These are phyloP conservation scores for Favolaschia claudopus DNA, from an alignment of 768 basidiomycete genomes.

Conservation along the genomic window DNA sequence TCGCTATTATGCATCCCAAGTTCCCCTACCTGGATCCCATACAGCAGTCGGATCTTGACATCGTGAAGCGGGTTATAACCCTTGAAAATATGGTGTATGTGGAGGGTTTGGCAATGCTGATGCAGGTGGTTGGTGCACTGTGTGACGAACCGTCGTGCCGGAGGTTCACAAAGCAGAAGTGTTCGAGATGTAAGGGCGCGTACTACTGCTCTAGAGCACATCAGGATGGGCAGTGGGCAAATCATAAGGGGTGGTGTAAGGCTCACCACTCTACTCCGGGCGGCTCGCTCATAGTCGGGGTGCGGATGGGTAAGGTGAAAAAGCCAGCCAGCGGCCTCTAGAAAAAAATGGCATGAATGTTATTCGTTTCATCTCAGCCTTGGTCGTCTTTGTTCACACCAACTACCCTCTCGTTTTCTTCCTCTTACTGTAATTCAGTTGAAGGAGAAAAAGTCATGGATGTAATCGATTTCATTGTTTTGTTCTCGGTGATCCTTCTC, in stretches of 20 bases:
- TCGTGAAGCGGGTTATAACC: conserved; percentile 7
- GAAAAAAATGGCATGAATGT: no score
- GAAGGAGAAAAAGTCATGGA: no score
- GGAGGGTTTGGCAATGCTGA: background rate
- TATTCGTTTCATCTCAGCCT: no score
- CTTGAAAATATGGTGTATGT: conserved; percentile 1
- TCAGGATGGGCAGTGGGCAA: conserved; percentile 10
- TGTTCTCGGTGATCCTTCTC: no score
- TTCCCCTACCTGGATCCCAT: conserved; percentile 9
- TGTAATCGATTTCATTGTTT: no score
- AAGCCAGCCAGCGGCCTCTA: no score
- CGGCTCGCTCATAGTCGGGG: no score
- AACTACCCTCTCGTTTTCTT: no score
- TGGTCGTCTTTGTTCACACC: no score
- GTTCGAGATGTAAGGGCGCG: conserved; percentile 5
- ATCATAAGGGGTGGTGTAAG: conserved; percentile 14
- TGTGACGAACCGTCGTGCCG: conserved; percentile 8
- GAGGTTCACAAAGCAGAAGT: conserved; percentile 3
- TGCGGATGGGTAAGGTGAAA: no score
- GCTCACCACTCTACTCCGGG: conserved; percentile 10
- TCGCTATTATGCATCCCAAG: conserved; percentile 14
- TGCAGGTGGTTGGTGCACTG: conserved; percentile 5
- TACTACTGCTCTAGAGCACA: conserved; percentile 6
- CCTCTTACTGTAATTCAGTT: no score
- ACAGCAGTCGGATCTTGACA: conserved; percentile 9